phyloP scores from a whole-genome alignment of 2,329 filamentous ascomycete genomes.

The Neopestalotiopsis clavispora region DNA sequence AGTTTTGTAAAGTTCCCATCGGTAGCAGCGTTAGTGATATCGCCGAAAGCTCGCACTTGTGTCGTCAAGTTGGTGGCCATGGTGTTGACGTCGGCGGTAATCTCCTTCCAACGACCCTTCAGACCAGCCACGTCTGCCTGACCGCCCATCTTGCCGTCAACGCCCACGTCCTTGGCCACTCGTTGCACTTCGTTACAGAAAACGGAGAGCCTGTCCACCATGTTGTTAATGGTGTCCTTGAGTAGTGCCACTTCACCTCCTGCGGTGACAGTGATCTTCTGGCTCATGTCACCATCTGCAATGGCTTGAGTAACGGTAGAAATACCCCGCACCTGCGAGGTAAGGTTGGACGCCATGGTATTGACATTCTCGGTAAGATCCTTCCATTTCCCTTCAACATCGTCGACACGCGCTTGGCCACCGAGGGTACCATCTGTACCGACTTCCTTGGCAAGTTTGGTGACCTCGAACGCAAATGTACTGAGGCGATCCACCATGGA shows the following conservation, averaged over 20 bases:
- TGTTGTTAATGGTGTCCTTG: slow-evolving; percentile 98
- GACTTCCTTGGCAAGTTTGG: slow-evolving; percentile 92
- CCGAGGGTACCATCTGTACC: slow-evolving; percentile 94
- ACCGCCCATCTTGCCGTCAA: slow-evolving; percentile 97
- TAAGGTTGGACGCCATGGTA: slow-evolving; percentile 73
- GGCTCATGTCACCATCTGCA: slow-evolving; percentile 93
- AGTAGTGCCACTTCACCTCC: slow-evolving; percentile 93
- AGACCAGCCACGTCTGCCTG: slow-evolving; percentile 94
- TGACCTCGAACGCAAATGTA: slow-evolving; percentile 95
- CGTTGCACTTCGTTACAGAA: slow-evolving; percentile 97
- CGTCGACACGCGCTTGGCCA: slow-evolving; percentile 91
- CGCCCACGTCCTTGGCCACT: slow-evolving; percentile 94
- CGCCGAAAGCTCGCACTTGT: slow-evolving; percentile 95
- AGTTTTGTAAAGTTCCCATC: slow-evolving; percentile 97
- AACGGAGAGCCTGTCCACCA: slow-evolving; percentile 93
- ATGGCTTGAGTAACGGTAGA: slow-evolving; percentile 95
- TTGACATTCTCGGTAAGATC: slow-evolving; percentile 92
- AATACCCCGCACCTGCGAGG: slow-evolving; percentile 83
- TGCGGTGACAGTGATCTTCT: slow-evolving; percentile 93
- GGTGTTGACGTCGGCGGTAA: slow-evolving; percentile 94
- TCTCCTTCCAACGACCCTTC: slow-evolving; percentile 96
- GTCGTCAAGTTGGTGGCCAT: slow-evolving; percentile 85
- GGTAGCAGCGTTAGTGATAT: slow-evolving; percentile 97
- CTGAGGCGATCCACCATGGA: slow-evolving; percentile 98
- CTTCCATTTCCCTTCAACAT: slow-evolving; percentile 97